Percentiles rank a stretch among this genome's conserved stretches.
phyloP scores from a whole-genome alignment of 169 alveolate species.

The Babesia caballi region DNA sequence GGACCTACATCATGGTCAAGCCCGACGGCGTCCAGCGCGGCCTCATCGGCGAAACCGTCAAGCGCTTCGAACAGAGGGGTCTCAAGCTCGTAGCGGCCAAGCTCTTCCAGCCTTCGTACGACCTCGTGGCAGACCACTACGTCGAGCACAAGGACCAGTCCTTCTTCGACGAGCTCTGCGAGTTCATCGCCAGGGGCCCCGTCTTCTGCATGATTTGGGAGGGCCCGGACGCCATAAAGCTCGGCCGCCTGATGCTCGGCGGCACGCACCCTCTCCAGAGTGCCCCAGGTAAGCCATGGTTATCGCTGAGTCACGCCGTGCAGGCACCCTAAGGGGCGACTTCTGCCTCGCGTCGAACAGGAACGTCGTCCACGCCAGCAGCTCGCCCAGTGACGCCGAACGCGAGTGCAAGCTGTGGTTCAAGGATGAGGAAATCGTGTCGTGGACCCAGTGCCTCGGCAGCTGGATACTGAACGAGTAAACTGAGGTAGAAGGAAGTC shows the following conservation, averaged over 20 bases:
- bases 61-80: conserved; percentile 94
- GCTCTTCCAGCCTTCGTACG: conserved; percentile 82
- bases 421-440: conserved; percentile 87
- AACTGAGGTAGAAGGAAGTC: too few species aligned
- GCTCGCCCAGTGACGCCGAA: conserved; percentile 90
- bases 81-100: conserved; percentile 93
- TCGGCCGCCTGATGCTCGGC: conserved; percentile 93
- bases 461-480: conserved; percentile 33
- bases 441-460: conserved; percentile 66
- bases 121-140: conserved; percentile 91
- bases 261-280: conserved; percentile 91
- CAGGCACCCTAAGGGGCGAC: conserved; percentile 94
- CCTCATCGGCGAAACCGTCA: conserved; percentile 90
- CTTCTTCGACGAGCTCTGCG: conserved; percentile 89
- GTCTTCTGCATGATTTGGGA: conserved; percentile 97
- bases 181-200: conserved; percentile 92
- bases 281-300: conserved; percentile 79
- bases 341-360: conserved; percentile 90
- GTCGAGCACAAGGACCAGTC: conserved; percentile 91
- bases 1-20: conserved; percentile 96
- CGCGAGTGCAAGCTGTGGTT: conserved; percentile 95
- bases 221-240: conserved; percentile 92
- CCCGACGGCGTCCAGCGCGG: conserved; percentile 99
- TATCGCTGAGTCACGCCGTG: neutral
- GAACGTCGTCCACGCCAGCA: conserved; percentile 94